phyloP scores from a whole-genome alignment of 257 asterid genomes.

The Solanum paucissectum region DNA sequence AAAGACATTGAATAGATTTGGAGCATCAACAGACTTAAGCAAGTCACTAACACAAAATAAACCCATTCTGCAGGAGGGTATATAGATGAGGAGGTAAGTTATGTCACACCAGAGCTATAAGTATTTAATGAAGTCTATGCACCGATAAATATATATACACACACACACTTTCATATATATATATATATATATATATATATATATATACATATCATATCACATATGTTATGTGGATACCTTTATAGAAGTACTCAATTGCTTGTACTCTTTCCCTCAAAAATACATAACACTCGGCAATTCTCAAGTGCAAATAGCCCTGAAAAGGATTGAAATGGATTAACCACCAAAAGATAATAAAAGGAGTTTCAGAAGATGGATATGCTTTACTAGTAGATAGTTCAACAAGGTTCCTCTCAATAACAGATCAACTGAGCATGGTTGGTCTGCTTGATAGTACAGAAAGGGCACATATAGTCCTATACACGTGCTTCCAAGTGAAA shows the following conservation, averaged over 20 bases:
- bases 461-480: not conserved
- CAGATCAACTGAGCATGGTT: not conserved
- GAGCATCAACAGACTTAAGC: not conserved
- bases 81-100: not conserved
- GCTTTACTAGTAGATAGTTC: not conserved
- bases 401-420: not conserved
- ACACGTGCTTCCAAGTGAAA: not conserved
- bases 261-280: conserved; percentile 29
- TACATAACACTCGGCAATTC: conserved; percentile 52
- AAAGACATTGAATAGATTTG: not conserved
- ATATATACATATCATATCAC: not conserved
- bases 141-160: not conserved
- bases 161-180: not conserved
- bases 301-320: conserved; percentile 58
- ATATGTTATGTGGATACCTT: conserved; percentile 25
- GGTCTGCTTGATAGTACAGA: not conserved
- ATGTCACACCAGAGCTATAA: not conserved
- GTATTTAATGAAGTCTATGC: not conserved
- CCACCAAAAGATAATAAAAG: not conserved
- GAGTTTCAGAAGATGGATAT: not conserved
- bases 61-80: not conserved
- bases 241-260: conserved; percentile 51
- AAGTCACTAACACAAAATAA: not conserved
- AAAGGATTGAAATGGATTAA: conserved; percentile 7
- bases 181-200: not conserved